Percentiles rank a stretch among this genome's conserved stretches.
phyloP scores from a whole-genome alignment of 2,329 filamentous ascomycete genomes.

The Bipolaris victoriae region DNA sequence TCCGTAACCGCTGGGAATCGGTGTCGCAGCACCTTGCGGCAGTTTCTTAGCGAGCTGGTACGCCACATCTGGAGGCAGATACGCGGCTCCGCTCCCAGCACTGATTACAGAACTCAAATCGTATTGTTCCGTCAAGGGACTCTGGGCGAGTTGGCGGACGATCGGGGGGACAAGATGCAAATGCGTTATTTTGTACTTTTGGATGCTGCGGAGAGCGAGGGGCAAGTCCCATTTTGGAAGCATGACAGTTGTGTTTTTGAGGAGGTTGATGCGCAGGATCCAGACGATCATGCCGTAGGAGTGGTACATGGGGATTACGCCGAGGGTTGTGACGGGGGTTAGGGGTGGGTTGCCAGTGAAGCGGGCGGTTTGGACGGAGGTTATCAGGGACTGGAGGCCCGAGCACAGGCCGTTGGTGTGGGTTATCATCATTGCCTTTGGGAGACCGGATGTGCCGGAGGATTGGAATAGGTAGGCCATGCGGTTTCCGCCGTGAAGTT shows the following conservation, averaged over 20 bases:
- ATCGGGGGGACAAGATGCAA: slow-evolving; percentile 39
- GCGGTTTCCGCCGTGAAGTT: slow-evolving; percentile 31
- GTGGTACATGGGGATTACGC: slow-evolving; percentile 42
- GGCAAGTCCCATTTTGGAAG: slow-evolving; percentile 39
- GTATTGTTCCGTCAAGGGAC: slow-evolving; percentile 36
- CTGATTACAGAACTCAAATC: slow-evolving; percentile 32
- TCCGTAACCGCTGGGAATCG: slow-evolving; percentile 38
- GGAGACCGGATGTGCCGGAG: slow-evolving; percentile 39
- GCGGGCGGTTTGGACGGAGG: slow-evolving; percentile 27
- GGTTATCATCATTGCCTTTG: slow-evolving; percentile 45
- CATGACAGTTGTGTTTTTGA: slow-evolving; percentile 31
- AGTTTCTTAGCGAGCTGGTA: slow-evolving; percentile 37
- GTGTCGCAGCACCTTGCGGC: slow-evolving; percentile 29
- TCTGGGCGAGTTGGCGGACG: slow-evolving; percentile 37
- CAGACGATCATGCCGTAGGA: slow-evolving; percentile 43
- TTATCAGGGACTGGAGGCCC: slow-evolving; percentile 35
- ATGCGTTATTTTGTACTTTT: slow-evolving; percentile 35
- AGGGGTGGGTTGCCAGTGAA: slow-evolving; percentile 33
- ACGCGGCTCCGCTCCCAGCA: slow-evolving; percentile 36
- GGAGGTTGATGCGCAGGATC: slow-evolving; percentile 37
- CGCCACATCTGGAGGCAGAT: slow-evolving; percentile 39
- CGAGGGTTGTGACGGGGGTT: slow-evolving; percentile 21
- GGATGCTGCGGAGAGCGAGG: slow-evolving; percentile 32
- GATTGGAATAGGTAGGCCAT: slow-evolving; percentile 42
- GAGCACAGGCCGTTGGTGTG: slow-evolving; percentile 38